Conservation (phyloP, 768 basidiomycete genomes). For the Amanita rubescens region DNA sequence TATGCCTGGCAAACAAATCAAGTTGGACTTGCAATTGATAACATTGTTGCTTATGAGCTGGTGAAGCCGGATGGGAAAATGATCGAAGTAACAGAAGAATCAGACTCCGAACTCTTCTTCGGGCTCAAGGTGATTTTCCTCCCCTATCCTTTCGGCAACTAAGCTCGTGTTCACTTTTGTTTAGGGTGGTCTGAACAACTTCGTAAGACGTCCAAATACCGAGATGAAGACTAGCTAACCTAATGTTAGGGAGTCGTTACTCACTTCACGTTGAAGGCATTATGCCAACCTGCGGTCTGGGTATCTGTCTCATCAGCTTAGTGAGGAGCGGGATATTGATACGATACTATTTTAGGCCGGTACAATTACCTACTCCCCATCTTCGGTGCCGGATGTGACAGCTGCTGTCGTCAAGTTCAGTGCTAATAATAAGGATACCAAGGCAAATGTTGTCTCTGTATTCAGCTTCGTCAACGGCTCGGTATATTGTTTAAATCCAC, state of each 20-base stretch:
- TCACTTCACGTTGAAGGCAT: slow-evolving; percentile 44
- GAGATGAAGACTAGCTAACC: not conserved
- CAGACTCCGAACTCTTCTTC: slow-evolving; percentile 33
- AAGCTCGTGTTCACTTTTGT: not conserved
- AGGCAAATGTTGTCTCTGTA: slow-evolving; percentile 41
- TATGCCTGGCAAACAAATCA: slow-evolving; percentile 43
- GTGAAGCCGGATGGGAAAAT: slow-evolving; percentile 49
- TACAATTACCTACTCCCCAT: slow-evolving; percentile 24
- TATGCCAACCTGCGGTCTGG: slow-evolving; percentile 54
- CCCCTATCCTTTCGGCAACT: too few species aligned
- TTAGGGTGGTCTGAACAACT: slow-evolving; percentile 60
- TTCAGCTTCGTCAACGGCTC: slow-evolving; percentile 31
- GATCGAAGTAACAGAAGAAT: slow-evolving; percentile 23
- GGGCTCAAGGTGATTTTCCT: slow-evolving; percentile 27
- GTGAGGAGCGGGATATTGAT: not conserved
- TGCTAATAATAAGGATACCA: slow-evolving; percentile 38
- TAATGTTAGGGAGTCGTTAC: slow-evolving; percentile 47
- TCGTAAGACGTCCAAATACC: slow-evolving; percentile 20
- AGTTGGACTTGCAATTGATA: slow-evolving; percentile 27
- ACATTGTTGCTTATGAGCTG: slow-evolving; percentile 43
- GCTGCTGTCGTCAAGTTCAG: slow-evolving; percentile 35
- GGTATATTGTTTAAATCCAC: slow-evolving; percentile 22
- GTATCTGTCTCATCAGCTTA: slow-evolving; percentile 24
- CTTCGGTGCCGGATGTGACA: slow-evolving; percentile 18
- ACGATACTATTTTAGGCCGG: slow-evolving; percentile 40